Percentiles rank a stretch among this genome's conserved stretches.
Conservation (phyloP, 2,329 filamentous ascomycete genomes). For the Hymenoscyphus fraxineus region DNA sequence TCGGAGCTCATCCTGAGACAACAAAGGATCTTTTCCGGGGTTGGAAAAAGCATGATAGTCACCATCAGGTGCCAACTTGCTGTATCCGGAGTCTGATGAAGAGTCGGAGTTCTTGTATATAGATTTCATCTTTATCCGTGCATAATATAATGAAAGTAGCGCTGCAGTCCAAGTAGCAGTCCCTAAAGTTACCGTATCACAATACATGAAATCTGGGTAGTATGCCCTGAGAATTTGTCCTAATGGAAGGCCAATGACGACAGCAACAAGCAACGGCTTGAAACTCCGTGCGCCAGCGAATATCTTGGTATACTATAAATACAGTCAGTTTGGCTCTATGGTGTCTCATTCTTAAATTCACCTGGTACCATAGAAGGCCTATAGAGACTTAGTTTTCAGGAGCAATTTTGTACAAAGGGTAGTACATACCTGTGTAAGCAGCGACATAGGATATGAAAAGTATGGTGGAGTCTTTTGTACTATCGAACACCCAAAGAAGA, state of each 20-base stretch:
- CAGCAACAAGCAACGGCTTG: conserved; percentile 45
- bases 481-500: conserved; percentile 49
- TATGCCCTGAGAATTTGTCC: conserved; percentile 43
- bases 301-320: conserved; percentile 47
- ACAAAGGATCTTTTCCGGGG: conserved; percentile 40
- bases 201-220: conserved; percentile 40
- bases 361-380: conserved; percentile 45
- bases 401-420: neutral
- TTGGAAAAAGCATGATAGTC: conserved; percentile 21
- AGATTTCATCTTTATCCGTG: conserved; percentile 46
- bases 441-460: conserved; percentile 24
- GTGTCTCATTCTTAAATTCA: conserved; percentile 1
- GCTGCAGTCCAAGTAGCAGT: conserved; percentile 50
- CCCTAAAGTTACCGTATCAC: conserved; percentile 45
- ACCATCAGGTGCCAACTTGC: conserved; percentile 14
- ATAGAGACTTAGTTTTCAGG: neutral
- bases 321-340: conserved; percentile 43
- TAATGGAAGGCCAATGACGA: conserved; percentile 42
- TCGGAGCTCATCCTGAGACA: conserved; percentile 49
- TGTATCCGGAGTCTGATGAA: conserved; percentile 10
- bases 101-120: conserved; percentile 33
- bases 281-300: conserved; percentile 48
- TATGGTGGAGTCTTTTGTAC: conserved; percentile 28
- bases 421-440: conserved; percentile 21
- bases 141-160: conserved; percentile 44